Conservation (phyloP, 208 protist species). For the Leishmania martiniquensis region DNA sequence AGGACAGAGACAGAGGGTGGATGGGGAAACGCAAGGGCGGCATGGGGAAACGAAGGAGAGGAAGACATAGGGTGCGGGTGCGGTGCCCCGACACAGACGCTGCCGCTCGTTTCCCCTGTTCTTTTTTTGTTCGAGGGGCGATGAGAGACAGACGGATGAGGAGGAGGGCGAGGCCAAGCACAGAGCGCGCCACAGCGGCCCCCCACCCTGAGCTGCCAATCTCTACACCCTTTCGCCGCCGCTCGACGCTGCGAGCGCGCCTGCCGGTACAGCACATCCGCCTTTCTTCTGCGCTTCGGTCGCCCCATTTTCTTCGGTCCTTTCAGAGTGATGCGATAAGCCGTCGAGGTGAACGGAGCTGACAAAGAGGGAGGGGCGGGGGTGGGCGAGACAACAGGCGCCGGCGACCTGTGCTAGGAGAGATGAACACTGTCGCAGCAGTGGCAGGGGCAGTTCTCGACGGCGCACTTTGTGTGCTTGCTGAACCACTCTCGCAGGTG, state of each 20-base stretch:
- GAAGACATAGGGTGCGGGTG: neutral
- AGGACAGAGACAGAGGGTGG: neutral
- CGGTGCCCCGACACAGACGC: neutral
- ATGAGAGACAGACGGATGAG: neutral
- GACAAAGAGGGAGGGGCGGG: neutral
- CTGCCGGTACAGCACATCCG: neutral
- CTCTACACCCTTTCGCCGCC: neutral
- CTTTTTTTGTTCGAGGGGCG: neutral
- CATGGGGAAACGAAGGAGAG: neutral
- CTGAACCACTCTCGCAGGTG: constrained; percentile 87
- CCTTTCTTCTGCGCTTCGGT: neutral
- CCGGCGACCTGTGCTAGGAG: neutral
- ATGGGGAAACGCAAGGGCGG: neutral
- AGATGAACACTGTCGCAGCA: constrained; percentile 45
- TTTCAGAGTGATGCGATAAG: neutral
- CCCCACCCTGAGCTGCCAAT: neutral
- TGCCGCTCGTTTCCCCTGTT: neutral
- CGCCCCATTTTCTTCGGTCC: neutral
- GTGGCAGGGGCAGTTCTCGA: constrained; percentile 80
- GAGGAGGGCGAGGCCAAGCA: neutral
- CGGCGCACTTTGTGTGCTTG: constrained; percentile 83
- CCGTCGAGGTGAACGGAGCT: neutral
- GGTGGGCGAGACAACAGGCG: neutral
- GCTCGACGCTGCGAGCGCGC: neutral
- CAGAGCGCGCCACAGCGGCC: neutral